Base-by-base conservation (phyloP, 441 rosid species). In the Isatis lusitanica region DNA sequence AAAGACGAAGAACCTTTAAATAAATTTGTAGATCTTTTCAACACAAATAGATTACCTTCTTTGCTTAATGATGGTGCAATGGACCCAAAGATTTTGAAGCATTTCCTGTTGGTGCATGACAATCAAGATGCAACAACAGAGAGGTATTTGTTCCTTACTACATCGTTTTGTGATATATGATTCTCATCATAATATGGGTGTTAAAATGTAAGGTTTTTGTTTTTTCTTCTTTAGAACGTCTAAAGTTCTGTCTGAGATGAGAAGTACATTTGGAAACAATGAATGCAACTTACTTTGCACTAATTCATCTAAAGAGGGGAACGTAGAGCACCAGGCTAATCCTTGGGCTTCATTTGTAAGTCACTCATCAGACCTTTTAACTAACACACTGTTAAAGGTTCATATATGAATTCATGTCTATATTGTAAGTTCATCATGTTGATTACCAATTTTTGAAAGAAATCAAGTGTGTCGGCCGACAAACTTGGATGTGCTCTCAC, bases 51-150 rank as follows among this genome's bases (percentile, higher is more conserved):
- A 74, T 82, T 91, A 82, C 98, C 99, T 11, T 78, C 92, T 57
- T 89, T 92, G 82, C 85, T 95, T 47, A 93, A 85, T 76, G 97
- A 91, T 72, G 97, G 98, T 73, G 84, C 87, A 33, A 91, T 93
- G 97, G 98, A 96, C 82, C 98, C 98, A 66, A 93, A 93, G 82
- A 83, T 91, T 79, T 70, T 90, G 83, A 96, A 89, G 84, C 90
- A 88, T 81, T 93, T 85, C 83, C 77, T 96, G 68, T 85, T 96
- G 78, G 86, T 96, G 80, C 98, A 96, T 77, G 98, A 96, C 79
- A 93, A 87, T 80, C 97, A 89, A 83, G 98, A 86, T 71, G 91
- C 84, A 57, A 69, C 85, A 61, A 79, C 92, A 74, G 97, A 93
- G 83, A 93, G 87, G 99, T 78, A 56, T 51, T 31, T 73, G 40